Evolutionary conservation across 2,329 filamentous ascomycete species (phyloP), one percentile per base, ranked within the genome.

Genomic region (Ceratocystis cubensis): DNA sequence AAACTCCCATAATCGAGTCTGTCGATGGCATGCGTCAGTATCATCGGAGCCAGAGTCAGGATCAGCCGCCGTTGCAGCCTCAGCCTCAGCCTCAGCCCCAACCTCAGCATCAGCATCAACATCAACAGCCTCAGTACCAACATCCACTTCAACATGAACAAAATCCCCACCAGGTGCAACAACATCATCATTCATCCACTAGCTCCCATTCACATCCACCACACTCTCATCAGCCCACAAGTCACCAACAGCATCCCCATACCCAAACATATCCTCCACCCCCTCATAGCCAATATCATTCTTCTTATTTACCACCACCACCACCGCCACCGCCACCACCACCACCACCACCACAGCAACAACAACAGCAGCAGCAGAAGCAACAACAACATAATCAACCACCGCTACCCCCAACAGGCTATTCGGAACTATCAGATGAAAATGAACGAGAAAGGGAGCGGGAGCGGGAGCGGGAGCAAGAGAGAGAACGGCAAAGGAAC

Each of bases 401-500:
- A 15, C 22, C 48, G 20, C 37, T 41, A 41, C 48, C 48, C 25
- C 4, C 10, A 53, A 28, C 20, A 13, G 25, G 56, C 25, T 25
- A 59, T 59, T 37, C 28, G 33, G 56, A 59, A 17, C 22, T 59
- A 8, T n/a, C 56, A 8, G 28, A 59, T n/a, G 28, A 64, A 25
- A 45, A 15, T 63, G 37, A 63, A 8, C 61, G 17, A 78, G 79
- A 65, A 75, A 75, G 70, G 79, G 76, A 61, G 75, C 78, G 64
- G 78, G 81, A 72, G 73, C 78, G 70, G 15, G 37, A 41, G 37
- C 37, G 37, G 13, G 37, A 41, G 37, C 75, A 70, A 79, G 78
- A 69, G 78, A 80, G 74, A 76, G 76, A 61, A 75, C 78, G 64
- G 78, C 82, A 72, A 73, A 78, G 70, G 25, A 59, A 33, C 6